A percentile compares a stretch with the other conserved stretches of the same genome.
These are phyloP conservation scores for Penicillium sp. DNA, from an alignment of 2,329 filamentous ascomycete genomes.

Conservation along the genomic window DNA sequence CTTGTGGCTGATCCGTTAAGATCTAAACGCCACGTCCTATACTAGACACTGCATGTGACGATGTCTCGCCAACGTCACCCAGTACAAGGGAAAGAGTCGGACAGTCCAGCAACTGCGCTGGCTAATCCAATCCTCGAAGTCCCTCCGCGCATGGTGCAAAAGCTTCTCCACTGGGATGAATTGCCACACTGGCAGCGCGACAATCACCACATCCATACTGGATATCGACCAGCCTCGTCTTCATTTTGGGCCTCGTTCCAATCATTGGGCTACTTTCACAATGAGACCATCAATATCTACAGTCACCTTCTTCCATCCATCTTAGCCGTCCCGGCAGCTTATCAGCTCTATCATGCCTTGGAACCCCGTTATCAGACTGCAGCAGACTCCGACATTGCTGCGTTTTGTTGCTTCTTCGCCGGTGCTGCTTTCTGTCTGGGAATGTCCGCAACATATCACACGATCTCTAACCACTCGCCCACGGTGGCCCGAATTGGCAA, in stretches of 20 bases:
- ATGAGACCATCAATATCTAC: slow-evolving; percentile 71
- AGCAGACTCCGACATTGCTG: slow-evolving; percentile 63
- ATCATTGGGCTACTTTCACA: slow-evolving; percentile 64
- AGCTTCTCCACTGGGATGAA: slow-evolving; percentile 53
- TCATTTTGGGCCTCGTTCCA: slow-evolving; percentile 61
- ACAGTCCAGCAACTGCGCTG: slow-evolving; percentile 24
- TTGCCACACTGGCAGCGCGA: slow-evolving; percentile 59
- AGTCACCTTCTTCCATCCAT: slow-evolving; percentile 69
- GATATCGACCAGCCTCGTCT: slow-evolving; percentile 64
- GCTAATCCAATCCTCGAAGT: slow-evolving; percentile 25
- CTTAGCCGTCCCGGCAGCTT: slow-evolving; percentile 53
- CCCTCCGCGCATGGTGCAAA: slow-evolving; percentile 31
- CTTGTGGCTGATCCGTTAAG: slow-evolving; percentile 10
- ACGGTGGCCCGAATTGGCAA: slow-evolving; percentile 80
- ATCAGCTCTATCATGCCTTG: slow-evolving; percentile 58
- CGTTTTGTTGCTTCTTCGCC: slow-evolving; percentile 75
- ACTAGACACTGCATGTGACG: slow-evolving; percentile 25
- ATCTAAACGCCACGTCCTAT: slow-evolving; percentile 13
- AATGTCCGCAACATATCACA: slow-evolving; percentile 83
- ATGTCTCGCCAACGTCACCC: slow-evolving; percentile 37
- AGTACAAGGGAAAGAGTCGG: slow-evolving; percentile 18
- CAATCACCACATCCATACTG: slow-evolving; percentile 67
- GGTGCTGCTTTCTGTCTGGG: slow-evolving; percentile 72
- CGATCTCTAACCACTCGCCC: slow-evolving; percentile 80
- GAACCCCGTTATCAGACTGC: slow-evolving; percentile 67